These are phyloP conservation scores for Proliferodiscus dingleyae DNA, from an alignment of 2,329 filamentous ascomycete genomes.

Conservation along the genomic window DNA sequence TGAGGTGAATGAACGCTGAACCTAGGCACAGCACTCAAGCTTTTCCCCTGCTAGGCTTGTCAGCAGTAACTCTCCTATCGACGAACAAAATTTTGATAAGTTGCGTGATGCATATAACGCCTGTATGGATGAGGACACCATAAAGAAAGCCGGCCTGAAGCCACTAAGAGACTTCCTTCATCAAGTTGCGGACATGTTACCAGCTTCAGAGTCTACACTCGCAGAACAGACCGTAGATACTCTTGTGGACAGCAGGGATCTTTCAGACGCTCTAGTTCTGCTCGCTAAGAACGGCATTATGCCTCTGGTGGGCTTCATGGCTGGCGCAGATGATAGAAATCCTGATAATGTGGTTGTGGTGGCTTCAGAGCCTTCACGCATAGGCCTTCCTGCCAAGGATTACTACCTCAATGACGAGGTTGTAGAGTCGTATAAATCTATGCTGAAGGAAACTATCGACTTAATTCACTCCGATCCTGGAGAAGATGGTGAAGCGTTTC, in stretches of 20 bases:
- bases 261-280: constrained; percentile 43
- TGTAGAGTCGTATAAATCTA: constrained; percentile 45
- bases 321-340: constrained; percentile 38
- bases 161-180: constrained; percentile 54
- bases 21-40: constrained; percentile 40
- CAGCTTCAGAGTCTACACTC: constrained; percentile 19
- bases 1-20: constrained; percentile 6
- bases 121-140: constrained; percentile 57
- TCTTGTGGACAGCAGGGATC: constrained; percentile 29
- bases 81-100: constrained; percentile 61
- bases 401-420: constrained; percentile 53
- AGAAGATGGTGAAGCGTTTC: constrained; percentile 13
- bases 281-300: constrained; percentile 43
- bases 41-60: constrained; percentile 42
- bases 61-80: constrained; percentile 37
- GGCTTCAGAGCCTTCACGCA: constrained; percentile 38
- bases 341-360: constrained; percentile 48
- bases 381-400: constrained; percentile 59
- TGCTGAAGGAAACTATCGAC: constrained; percentile 33
- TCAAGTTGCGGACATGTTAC: constrained; percentile 44
- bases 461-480: constrained; percentile 19
- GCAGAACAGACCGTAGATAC: constrained; percentile 9
- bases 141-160: constrained; percentile 49
- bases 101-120: constrained; percentile 60
- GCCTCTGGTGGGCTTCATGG: constrained; percentile 28